phyloP scores from a whole-genome alignment of 2,329 filamentous ascomycete species.

The Colletotrichum sp. region DNA sequence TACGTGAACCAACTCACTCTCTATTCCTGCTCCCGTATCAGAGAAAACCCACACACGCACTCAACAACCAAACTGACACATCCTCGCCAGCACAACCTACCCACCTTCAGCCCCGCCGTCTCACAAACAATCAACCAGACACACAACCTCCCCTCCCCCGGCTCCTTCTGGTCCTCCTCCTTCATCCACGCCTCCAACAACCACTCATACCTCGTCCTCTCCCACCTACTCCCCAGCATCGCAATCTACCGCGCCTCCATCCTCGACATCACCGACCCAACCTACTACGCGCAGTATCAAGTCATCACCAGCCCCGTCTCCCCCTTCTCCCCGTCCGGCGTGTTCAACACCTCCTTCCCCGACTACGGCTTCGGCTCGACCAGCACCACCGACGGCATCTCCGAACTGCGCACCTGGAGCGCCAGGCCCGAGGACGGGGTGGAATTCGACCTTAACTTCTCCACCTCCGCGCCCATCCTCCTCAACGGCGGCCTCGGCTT shows the following conservation, averaged over 20 bases:
- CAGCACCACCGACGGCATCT: background rate
- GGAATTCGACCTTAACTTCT: background rate
- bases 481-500: background rate
- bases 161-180: background rate
- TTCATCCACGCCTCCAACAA: background rate
- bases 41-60: no score
- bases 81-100: background rate
- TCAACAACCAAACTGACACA: background rate
- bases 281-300: background rate
- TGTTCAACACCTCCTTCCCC: background rate
- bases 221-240: background rate
- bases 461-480: background rate
- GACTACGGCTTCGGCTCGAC: background rate
- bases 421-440: background rate
- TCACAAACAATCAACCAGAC: background rate
- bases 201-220: background rate
- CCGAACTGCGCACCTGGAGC: background rate
- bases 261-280: background rate
- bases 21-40: background rate
- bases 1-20: background rate
- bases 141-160: background rate
- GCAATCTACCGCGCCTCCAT: background rate
- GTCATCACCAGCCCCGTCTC: background rate
- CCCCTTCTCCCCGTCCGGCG: background rate
- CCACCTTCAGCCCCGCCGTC: background rate